These are phyloP conservation scores for Ananas comosus DNA, from an alignment of 176 grass and related monocot species.

Conservation along the genomic window DNA sequence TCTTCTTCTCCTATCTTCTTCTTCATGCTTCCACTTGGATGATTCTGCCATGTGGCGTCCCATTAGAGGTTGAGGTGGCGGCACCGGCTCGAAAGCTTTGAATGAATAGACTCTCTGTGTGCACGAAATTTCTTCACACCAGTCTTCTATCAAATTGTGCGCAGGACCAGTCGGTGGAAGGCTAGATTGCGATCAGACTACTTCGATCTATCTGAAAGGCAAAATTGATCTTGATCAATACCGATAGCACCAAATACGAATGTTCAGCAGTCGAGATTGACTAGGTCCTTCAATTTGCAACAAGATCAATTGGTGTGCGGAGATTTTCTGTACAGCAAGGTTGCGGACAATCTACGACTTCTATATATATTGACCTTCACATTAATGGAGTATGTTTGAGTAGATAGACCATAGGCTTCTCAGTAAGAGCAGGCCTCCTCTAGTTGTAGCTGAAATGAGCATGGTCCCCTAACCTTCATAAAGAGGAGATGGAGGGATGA, in stretches of 20 bases:
- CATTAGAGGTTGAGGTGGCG: constrained; percentile 1
- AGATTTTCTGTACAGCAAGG: not conserved
- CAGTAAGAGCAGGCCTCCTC: constrained; percentile 19
- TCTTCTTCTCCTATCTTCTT: no score
- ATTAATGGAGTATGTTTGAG: constrained; percentile 17
- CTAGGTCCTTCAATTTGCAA: no score
- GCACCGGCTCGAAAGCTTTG: not conserved
- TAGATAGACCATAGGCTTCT: constrained; percentile 30
- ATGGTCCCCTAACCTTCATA: constrained; percentile 23
- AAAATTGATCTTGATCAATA: no score
- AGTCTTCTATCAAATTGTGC: no score
- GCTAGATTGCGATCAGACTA: no score
- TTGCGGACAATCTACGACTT: not conserved
- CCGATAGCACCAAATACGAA: no score
- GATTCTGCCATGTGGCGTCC: constrained; percentile 13
- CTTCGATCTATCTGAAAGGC: no score
- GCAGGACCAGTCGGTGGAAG: no score
- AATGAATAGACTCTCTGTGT: no score
- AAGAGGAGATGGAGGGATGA: constrained; percentile 3
- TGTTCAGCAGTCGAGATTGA: no score
- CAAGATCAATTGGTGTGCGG: not conserved
- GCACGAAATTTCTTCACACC: no score
- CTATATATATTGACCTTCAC: constrained; percentile 11
- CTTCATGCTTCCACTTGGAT: not conserved
- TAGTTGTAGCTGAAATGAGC: constrained; percentile 11